Percentiles rank a stretch among this genome's conserved stretches.
Evolutionary conservation across 139 green algal species (phyloP).

Genomic region (Eudorina sp.): DNA sequence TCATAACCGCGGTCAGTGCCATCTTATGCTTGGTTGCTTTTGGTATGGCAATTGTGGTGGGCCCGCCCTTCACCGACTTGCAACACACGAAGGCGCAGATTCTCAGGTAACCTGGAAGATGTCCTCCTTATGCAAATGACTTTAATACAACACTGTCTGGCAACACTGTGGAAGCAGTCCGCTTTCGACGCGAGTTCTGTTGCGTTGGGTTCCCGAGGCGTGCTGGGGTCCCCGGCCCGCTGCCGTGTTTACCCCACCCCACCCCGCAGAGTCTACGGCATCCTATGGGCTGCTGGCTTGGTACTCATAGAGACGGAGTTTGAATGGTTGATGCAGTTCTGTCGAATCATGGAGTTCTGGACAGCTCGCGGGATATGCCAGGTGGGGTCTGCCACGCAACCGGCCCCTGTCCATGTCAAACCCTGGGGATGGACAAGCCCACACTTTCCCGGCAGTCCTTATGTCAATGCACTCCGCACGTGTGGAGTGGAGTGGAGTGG

Average conservation of each 20-base stretch:
- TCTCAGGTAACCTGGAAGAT: constrained; percentile 34
- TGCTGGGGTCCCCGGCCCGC: too few species aligned
- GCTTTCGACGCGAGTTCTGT: too few species aligned
- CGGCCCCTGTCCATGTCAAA: too few species aligned
- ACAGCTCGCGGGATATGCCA: constrained; percentile 37
- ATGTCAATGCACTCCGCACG: too few species aligned
- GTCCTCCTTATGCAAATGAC: too few species aligned
- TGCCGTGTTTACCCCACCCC: too few species aligned
- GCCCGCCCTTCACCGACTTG: constrained; percentile 32
- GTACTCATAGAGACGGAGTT: constrained; percentile 63
- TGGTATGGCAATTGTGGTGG: constrained; percentile 12
- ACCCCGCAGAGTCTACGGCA: constrained; percentile 53
- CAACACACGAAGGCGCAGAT: neutral
- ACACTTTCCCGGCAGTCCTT: too few species aligned
- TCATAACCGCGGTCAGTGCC: neutral
- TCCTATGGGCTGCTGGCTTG: constrained; percentile 24
- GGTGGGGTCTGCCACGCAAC: neutral
- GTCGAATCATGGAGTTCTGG: constrained; percentile 61
- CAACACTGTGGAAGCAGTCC: too few species aligned
- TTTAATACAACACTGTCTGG: too few species aligned
- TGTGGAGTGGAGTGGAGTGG: too few species aligned
- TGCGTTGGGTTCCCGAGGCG: too few species aligned
- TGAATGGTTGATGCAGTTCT: constrained; percentile 42
- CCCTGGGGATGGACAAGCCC: too few species aligned
- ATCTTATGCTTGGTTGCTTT: constrained; percentile 27